Conservation (phyloP, 495 filamentous ascomycete genomes). For the Penicillium salamii region DNA sequence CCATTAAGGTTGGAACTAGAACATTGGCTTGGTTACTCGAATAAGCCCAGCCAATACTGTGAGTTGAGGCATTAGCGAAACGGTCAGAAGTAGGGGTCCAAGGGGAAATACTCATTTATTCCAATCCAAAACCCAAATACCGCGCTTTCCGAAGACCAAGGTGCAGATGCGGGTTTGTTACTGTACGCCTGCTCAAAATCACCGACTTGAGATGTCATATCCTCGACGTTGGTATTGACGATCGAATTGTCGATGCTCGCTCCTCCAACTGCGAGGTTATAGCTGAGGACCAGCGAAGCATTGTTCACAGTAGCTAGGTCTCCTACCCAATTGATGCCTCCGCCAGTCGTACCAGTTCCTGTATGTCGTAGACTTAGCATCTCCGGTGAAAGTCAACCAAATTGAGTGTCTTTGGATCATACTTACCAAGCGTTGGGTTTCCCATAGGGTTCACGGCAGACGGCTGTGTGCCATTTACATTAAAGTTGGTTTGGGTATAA, state of each 20-base stretch:
- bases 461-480: constrained; percentile 57
- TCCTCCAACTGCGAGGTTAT: constrained; percentile 56
- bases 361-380: neutral
- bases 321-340: constrained; percentile 54
- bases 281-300: constrained; percentile 47
- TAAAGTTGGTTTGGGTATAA: constrained; percentile 66
- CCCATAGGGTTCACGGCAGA: constrained; percentile 65
- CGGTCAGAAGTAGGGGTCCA: neutral
- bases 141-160: constrained; percentile 58
- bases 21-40: constrained; percentile 37
- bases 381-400: neutral
- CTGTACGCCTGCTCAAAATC: constrained; percentile 28
- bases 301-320: constrained; percentile 56
- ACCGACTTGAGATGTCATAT: constrained; percentile 31
- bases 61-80: neutral
- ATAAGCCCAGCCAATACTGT: constrained; percentile 61
- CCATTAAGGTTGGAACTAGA: constrained; percentile 54
- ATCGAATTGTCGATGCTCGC: constrained; percentile 54
- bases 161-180: constrained; percentile 36
- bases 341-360: constrained; percentile 50
- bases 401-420: neutral
- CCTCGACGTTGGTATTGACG: constrained; percentile 25
- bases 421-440: constrained; percentile 55
- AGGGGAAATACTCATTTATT: constrained; percentile 61
- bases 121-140: constrained; percentile 75